Base-by-base conservation (phyloP, 495 filamentous ascomycete genomes). In the Neurospora tetraspora region DNA sequence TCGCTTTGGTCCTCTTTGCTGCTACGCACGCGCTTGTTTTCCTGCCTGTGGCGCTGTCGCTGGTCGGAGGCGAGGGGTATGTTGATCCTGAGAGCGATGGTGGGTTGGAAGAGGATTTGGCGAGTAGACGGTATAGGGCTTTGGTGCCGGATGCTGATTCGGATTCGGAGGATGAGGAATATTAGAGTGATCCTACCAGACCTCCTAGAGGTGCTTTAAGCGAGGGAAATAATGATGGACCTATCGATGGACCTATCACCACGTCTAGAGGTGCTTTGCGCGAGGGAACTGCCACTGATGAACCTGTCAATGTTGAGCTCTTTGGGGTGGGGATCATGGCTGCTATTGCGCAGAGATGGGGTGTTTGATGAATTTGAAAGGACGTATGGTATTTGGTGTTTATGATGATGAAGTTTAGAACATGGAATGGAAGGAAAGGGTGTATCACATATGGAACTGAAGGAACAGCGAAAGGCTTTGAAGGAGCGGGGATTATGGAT, bases 21-120 rank as follows among this genome's bases (percentile, higher is more conserved):
- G 93, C 93, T 27, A 85, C 87, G 0, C 96, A 99, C 80, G 93
- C 94, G 12, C 85, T 99, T 18, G 87, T 99, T 3, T 97, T 97
- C 81, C 82, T 99, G 73, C 96, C 96, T 0, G 96, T 98, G 8
- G 92, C 91, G 37, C 85, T 99, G 73, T 95, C 92, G 77, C 86
- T 97, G 47, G 84, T 93, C 72, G 96, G 96, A 12, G 96, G 96
- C 5, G 90, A 91, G 73, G 95, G 95, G 16, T 99, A 96, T 78
- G 82, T 92, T 38, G 93, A 97, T 77, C 89, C 92, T 0, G 94
- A 96, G 75, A 89, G 88, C 38, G 92, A 92, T 37, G 94, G 93
- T 2, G 92, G 95, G 0, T 80, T 98, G 31, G 93, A 94, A 78
- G 93, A 96, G 74, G 94, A 99, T 78, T 83, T 98, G 71, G 83